These are phyloP conservation scores for Cyclotella atomus DNA, from an alignment of 108 stramenopile genomes.

Conservation along the genomic window DNA sequence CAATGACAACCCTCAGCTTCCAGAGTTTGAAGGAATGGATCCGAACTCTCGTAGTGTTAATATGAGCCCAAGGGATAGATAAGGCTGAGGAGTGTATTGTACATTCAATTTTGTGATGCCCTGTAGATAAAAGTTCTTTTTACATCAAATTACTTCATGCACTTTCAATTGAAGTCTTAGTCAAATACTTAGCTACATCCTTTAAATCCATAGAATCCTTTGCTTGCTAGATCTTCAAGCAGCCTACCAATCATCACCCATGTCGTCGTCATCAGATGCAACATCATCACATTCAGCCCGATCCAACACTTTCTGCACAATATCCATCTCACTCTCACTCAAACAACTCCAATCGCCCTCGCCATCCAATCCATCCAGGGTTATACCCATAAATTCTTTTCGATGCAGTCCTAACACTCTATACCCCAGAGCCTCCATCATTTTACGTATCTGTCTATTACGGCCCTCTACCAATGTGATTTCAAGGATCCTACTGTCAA, in stretches of 20 bases:
- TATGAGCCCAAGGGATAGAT: too few species aligned
- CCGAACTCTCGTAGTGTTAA: background rate
- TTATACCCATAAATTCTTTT: conserved; percentile 59
- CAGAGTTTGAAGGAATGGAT: background rate
- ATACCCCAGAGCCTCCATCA: conserved; percentile 74
- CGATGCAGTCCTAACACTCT: conserved; percentile 66
- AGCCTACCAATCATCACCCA: background rate
- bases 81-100: too few species aligned
- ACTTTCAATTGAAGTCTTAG: too few species aligned
- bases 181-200: too few species aligned
- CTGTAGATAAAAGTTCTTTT: too few species aligned
- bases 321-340: conserved; percentile 51
- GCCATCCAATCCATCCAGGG: conserved; percentile 37
- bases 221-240: background rate
- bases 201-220: background rate
- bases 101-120: too few species aligned
- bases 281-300: background rate
- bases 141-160: too few species aligned
- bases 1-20: conserved; percentile 10
- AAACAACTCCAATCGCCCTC: conserved; percentile 73
- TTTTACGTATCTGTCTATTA: conserved; percentile 88
- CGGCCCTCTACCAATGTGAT: conserved; percentile 81
- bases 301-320: conserved; percentile 44
- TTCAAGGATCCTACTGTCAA: conserved; percentile 28
- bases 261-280: background rate